These are phyloP conservation scores for Mycena rebaudengoi DNA, from an alignment of 768 basidiomycete species.

Conservation along the genomic window DNA sequence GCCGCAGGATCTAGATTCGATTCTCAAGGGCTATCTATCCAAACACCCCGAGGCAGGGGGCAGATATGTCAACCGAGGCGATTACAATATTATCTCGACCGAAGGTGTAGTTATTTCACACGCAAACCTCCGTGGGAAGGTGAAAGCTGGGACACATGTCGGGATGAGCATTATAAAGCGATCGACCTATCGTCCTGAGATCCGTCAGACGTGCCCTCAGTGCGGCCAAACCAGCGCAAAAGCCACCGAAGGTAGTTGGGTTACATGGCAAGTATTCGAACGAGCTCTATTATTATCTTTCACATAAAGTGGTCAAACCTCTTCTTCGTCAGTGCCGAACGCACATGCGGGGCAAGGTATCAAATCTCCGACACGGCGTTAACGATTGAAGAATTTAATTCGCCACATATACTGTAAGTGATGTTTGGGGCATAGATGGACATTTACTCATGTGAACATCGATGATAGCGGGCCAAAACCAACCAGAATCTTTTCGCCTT, in stretches of 20 bases:
- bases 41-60: conserved; percentile 3
- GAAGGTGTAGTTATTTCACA: neutral
- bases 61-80: conserved; percentile 6
- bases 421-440: neutral
- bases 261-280: conserved; percentile 6
- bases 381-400: conserved; percentile 2
- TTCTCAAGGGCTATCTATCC: neutral
- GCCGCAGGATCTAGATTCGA: conserved; percentile 1
- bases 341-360: conserved; percentile 1
- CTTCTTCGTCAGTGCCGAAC: neutral
- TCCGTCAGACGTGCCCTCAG: neutral
- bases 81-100: conserved; percentile 7
- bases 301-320: neutral
- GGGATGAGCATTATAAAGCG: conserved; percentile 10
- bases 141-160: neutral
- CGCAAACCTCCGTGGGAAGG: neutral
- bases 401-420: neutral
- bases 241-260: conserved; percentile 5
- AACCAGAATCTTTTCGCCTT: neutral
- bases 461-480: conserved; percentile 2
- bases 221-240: neutral
- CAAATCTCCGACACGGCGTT: too few relatives aligned
- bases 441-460: neutral
- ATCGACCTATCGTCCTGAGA: neutral
- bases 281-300: too few relatives aligned